Base-by-base conservation (phyloP, 164 flowering plant genomes). In the Cinnamomum chago region DNA sequence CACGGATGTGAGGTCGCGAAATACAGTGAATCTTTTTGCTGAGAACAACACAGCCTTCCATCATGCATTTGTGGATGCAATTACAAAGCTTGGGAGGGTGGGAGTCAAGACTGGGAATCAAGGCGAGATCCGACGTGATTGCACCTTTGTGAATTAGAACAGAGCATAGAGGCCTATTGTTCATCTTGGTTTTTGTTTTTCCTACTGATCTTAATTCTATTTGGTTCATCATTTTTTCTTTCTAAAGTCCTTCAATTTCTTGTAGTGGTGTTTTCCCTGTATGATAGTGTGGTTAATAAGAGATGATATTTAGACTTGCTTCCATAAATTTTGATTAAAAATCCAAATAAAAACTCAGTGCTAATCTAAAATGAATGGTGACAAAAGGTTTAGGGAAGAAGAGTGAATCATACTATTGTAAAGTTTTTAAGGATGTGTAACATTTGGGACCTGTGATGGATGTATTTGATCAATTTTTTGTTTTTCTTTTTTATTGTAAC, bases 41-140 rank as follows among this genome's bases (percentile, higher is more conserved):
- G 35, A 73, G 4, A 85, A 76, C 75, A 76, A 65, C 28, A 58
- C 71, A 0, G 85, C 83, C 20, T 82, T 82, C 75, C 58, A 70
- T 5, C 71, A 76, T 52, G 87, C 84, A 11, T 86, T 85, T 33
- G 75, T 75, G 0, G n/a, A 76, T 24, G 88, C 86, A 77, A 85
- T 86, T 67, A 86, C 85, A 10, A 82, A 82, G 76, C 83, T 86
- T 9, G 89, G 90, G 14, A 75, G 86, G 28, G 81, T 85, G 14
- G 88, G 86, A 0, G 82, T 85, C 13, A 71, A 76, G 73, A 86
- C 87, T 5, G 85, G 89, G 35, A 82, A 58, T 4, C 68, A 77
- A 18, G 87, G 87, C 1, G 84, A 86, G 67, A 86, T 86, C 68
- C 77, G 89, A 12, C 71, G 81, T 5, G 85, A 81, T 71, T 86